phyloP scores from a whole-genome alignment of 352 stramenopile genomes.

The Pilasporangium apinafurcum region DNA sequence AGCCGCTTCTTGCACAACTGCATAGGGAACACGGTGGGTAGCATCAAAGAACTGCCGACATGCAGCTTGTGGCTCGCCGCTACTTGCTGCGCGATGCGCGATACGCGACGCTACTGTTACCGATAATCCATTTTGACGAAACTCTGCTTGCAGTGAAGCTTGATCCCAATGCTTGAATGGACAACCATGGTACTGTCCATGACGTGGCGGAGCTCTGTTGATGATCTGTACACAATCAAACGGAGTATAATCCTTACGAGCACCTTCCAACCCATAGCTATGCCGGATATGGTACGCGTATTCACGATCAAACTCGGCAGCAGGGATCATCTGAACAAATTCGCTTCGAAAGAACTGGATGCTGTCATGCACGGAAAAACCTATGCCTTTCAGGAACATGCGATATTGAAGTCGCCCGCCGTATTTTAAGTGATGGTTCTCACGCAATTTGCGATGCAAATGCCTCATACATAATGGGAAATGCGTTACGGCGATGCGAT shows the following conservation, averaged over 20 bases:
- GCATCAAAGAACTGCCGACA: conserved; percentile 46
- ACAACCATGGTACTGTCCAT: conserved; percentile 85
- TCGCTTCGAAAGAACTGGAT: conserved; percentile 72
- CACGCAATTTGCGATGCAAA: conserved; percentile 60
- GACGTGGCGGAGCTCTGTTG: conserved; percentile 22
- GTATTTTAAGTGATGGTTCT: conserved; percentile 84
- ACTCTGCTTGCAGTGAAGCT: conserved; percentile 27
- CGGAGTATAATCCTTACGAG: conserved; percentile 62
- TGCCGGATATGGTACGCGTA: conserved; percentile 87
- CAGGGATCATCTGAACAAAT: conserved; percentile 53
- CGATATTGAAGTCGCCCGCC: conserved; percentile 79
- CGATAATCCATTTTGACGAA: conserved; percentile 21
- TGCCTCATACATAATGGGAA: conserved; percentile 82
- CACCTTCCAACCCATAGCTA: conserved; percentile 79
- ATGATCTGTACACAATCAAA: conserved; percentile 59
- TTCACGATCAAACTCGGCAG: conserved; percentile 72
- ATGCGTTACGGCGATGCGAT: conserved; percentile 39
- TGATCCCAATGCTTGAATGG: conserved; percentile 75
- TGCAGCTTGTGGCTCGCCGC: conserved; percentile 28
- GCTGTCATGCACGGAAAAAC: conserved; percentile 70
- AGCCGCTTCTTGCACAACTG: neutral
- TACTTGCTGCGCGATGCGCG: conserved; percentile 20
- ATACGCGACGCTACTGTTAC: conserved; percentile 17
- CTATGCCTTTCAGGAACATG: conserved; percentile 81
- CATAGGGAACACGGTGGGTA: conserved; percentile 19